Evolutionary conservation across 78 protist genomes (phyloP).

Genomic region (Tieghemostelium lacteum): DNA sequence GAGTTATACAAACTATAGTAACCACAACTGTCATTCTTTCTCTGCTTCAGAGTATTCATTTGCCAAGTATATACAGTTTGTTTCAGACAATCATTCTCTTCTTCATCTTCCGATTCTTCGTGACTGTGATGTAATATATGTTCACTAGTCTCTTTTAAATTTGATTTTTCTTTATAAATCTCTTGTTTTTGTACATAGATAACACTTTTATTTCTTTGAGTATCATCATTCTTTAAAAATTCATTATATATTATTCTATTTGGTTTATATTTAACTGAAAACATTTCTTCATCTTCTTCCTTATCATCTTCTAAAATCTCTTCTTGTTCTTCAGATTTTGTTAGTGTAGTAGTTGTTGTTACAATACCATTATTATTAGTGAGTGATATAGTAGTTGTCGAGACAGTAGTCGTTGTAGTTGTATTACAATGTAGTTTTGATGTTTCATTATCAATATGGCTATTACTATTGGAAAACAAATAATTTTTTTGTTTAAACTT

Average conservation of each 20-base stretch:
- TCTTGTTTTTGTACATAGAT: neutral
- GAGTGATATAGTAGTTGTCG: too few relatives aligned
- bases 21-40: slow-evolving; percentile 75
- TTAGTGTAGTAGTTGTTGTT: too few relatives aligned
- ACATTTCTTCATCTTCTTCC: too few relatives aligned
- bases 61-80: slow-evolving; percentile 46
- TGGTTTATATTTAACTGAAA: neutral
- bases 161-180: neutral
- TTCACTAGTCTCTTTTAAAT: neutral
- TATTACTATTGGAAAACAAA: slow-evolving; percentile 7
- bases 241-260: slow-evolving; percentile 17
- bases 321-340: neutral
- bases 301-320: too few relatives aligned
- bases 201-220: neutral
- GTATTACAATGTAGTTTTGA: neutral
- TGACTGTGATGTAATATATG: too few relatives aligned
- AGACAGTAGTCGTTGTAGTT: too few relatives aligned
- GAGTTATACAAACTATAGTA: slow-evolving; percentile 69
- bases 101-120: too few relatives aligned
- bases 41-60: slow-evolving; percentile 59
- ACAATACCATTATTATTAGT: too few relatives aligned
- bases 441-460: neutral
- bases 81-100: too few relatives aligned
- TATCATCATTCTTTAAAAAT: neutral
- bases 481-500: slow-evolving; percentile 1